Percentiles rank a stretch among this genome's conserved stretches.
These are phyloP conservation scores for Rhododendron kiyosumense DNA, from an alignment of 148 eudicot species.

Conservation along the genomic window DNA sequence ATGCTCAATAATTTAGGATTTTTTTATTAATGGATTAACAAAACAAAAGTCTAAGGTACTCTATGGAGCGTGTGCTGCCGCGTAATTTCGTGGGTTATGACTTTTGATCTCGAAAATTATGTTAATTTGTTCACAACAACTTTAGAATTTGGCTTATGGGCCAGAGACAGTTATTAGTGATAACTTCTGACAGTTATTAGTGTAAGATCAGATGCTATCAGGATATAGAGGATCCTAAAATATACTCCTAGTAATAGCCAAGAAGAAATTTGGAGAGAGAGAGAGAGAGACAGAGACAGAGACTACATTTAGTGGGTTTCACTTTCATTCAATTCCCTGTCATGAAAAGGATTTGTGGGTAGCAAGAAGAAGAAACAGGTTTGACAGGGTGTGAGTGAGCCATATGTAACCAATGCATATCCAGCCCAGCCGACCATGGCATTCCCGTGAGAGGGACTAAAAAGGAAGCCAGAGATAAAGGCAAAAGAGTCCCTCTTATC, in stretches of 20 bases:
- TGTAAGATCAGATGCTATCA: slow-evolving; percentile 4
- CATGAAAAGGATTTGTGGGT: slow-evolving; percentile 27
- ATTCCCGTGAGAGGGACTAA: slow-evolving; percentile 38
- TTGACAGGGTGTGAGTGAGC: slow-evolving; percentile 14
- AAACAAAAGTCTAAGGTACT: neutral
- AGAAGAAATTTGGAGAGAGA: neutral
- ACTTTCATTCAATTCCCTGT: slow-evolving; percentile 35
- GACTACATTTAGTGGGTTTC: slow-evolving; percentile 17
- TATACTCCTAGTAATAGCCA: neutral
- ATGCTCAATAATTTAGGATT: slow-evolving; percentile 8
- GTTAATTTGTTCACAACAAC: neutral
- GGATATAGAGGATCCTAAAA: slow-evolving; percentile 4
- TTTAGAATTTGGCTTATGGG: neutral
- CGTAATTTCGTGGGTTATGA: neutral
- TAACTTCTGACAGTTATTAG: neutral
- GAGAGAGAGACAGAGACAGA: slow-evolving; percentile 3
- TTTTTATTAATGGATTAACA: slow-evolving; percentile 9
- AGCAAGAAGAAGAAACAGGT: slow-evolving; percentile 20
- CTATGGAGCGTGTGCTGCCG: neutral
- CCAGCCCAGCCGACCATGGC: slow-evolving; percentile 36
- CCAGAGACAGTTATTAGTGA: neutral
- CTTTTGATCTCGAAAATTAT: neutral
- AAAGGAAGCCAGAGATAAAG: slow-evolving; percentile 21
- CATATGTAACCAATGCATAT: neutral
- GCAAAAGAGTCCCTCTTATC: slow-evolving; percentile 17